A percentile compares a stretch with the other conserved stretches of the same genome.
Conservation (phyloP, 805 yeast genomes). For the Starmerella kuoi region DNA sequence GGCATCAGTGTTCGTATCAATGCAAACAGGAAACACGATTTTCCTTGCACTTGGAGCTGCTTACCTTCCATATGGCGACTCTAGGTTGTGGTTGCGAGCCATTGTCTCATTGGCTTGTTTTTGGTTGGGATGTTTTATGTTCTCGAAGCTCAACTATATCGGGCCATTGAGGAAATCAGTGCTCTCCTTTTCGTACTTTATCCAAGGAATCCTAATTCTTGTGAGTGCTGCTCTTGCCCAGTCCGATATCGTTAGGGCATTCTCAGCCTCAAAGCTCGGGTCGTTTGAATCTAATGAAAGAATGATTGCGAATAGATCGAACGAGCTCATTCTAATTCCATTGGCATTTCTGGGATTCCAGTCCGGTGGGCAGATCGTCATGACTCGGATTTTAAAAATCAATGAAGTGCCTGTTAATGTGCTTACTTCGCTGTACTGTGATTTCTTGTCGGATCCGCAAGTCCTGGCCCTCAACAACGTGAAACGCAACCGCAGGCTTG, state of each 20-base stretch:
- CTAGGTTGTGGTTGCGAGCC: constrained; percentile 12
- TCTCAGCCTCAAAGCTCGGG: constrained; percentile 5
- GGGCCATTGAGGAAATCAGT: constrained; percentile 7
- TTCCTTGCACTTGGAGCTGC: constrained; percentile 15
- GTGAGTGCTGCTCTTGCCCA: constrained; percentile 13
- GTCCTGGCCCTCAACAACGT: constrained; percentile 3
- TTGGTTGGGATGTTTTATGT: constrained; percentile 15
- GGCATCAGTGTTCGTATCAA: constrained; percentile 11
- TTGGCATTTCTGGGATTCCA: constrained; percentile 15
- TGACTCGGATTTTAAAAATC: constrained; percentile 10
- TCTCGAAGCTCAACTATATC: constrained; percentile 10
- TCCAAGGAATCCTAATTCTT: constrained; percentile 9
- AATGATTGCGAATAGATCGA: neutral
- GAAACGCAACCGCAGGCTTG: constrained; percentile 12
- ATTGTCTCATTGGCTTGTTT: constrained; percentile 8
- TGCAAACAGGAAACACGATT: constrained; percentile 17
- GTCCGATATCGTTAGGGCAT: constrained; percentile 4
- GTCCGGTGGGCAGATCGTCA: constrained; percentile 16
- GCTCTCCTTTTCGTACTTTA: constrained; percentile 6
- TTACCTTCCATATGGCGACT: constrained; percentile 8
- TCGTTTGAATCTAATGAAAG: neutral
- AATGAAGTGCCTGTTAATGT: constrained; percentile 17
- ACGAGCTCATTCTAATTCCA: constrained; percentile 8
- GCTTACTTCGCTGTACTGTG: constrained; percentile 16
- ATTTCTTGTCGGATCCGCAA: constrained; percentile 14